Evolutionary conservation across 306 rosid species (phyloP), one percentile per base, ranked within the genome.

Genomic region (Vigna angularis): DNA sequence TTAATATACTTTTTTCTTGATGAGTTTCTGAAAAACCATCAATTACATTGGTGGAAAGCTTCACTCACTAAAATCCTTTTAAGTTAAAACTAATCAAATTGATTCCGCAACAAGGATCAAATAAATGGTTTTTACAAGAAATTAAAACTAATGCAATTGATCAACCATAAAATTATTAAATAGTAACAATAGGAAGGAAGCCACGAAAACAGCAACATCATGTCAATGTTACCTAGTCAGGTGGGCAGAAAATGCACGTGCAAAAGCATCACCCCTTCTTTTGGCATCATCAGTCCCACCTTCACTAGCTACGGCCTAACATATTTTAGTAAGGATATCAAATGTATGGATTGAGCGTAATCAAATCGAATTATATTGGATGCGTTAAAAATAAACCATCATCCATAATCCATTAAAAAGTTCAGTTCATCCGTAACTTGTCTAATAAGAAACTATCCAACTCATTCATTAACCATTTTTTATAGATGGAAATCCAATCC

Each of bases 231-330:
- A 93, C 97, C 97, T 87, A 26, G 91, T 82, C 85, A 93, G 83
- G 80, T 90, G 97, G 8, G 92, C 97, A 79, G 96, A 89, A 85
- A 93, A 90, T 17, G 97, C 97, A 53, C 82, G 89, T 75, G 92
- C 92, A 82, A 93, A 93, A 77, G 97, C 97, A 67, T 90, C 90
- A 17, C 96, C 97, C 82, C 97, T 89, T 86, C 93, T 87, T 83
- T 93, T 89, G 68, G 97, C 96, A 87, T 93, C 96, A 64, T 93
- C 96, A 11, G 92, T 90, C 76, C 97, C 91, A 61, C 96, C 97
- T 86, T 93, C 97, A 70, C 96, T 93, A 75, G 97, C 97, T 69
- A 93, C 97, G 26, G 97, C 97, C 97, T 93, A 75, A 34, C 82
- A 88, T 55, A 69, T 69, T 51, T 76, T 72, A 83, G 62, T 13